These are phyloP conservation scores for Azolla pinnata DNA, from an alignment of 75 land plant species.

Conservation along the genomic window DNA sequence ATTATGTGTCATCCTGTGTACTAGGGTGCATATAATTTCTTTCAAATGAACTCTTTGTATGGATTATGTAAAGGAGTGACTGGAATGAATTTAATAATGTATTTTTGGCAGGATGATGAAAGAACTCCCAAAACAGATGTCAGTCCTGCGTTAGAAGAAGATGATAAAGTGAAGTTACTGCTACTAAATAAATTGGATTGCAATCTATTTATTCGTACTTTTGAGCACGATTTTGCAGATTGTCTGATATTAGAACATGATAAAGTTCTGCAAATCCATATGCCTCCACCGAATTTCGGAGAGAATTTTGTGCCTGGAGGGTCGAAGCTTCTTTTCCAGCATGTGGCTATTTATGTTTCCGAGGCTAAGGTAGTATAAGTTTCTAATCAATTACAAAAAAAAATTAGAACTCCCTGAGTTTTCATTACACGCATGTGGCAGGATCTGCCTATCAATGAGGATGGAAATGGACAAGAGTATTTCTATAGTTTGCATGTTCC, in stretches of 20 bases:
- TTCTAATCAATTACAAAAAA: no score
- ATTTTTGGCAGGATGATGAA: constrained; percentile 16
- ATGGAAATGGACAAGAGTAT: constrained; percentile 80
- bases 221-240: constrained; percentile 34
- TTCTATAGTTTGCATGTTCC: constrained; percentile 81
- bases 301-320: constrained; percentile 50
- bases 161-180: constrained; percentile 59
- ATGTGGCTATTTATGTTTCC: constrained; percentile 64
- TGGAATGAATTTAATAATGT: no score
- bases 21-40: no score
- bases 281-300: constrained; percentile 76
- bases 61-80: no score
- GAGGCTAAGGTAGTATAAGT: constrained; percentile 93
- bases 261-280: constrained; percentile 24
- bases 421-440: no score
- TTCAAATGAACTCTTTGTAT: no score
- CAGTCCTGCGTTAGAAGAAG: constrained; percentile 72
- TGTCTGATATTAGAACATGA: constrained; percentile 39
- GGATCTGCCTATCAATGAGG: constrained; percentile 65
- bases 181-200: constrained; percentile 75
- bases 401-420: no score
- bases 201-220: constrained; percentile 55
- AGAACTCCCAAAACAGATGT: not conserved
- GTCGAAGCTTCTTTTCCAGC: constrained; percentile 44
- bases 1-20: constrained; percentile 7